Conservation (phyloP, 2,329 filamentous ascomycete genomes). For the Fusarium fujikuroi region DNA sequence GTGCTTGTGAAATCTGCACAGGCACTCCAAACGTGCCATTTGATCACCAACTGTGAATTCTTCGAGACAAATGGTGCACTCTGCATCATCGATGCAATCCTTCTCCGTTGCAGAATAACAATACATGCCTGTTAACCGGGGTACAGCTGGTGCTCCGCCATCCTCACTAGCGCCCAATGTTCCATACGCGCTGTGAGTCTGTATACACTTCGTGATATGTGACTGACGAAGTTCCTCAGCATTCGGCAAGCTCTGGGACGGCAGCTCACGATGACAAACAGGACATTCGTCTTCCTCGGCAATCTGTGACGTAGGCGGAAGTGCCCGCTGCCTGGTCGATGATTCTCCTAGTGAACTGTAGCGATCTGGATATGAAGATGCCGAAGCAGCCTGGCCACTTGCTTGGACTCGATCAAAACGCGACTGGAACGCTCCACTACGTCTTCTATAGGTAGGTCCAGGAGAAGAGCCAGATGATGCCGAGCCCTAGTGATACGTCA, state of each 20-base stretch:
- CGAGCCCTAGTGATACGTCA: slow-evolving; percentile 23
- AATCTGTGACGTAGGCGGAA: slow-evolving; percentile 61
- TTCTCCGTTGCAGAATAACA: slow-evolving; percentile 73
- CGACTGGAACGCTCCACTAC: slow-evolving; percentile 48
- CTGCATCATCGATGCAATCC: slow-evolving; percentile 73
- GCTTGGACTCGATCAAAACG: slow-evolving; percentile 55
- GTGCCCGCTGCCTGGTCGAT: slow-evolving; percentile 52
- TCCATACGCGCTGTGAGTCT: slow-evolving; percentile 62
- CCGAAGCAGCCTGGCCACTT: slow-evolving; percentile 48
- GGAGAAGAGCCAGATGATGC: slow-evolving; percentile 38
- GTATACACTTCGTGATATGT: slow-evolving; percentile 69
- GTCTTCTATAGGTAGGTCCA: slow-evolving; percentile 44
- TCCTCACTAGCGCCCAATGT: slow-evolving; percentile 45
- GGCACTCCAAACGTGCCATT: slow-evolving; percentile 74
- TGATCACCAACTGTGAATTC: slow-evolving; percentile 70
- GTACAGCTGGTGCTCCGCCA: slow-evolving; percentile 46
- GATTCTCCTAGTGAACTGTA: slow-evolving; percentile 48
- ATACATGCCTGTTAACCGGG: slow-evolving; percentile 69
- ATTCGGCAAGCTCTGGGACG: slow-evolving; percentile 64
- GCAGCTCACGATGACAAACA: slow-evolving; percentile 78
- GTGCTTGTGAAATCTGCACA: slow-evolving; percentile 70
- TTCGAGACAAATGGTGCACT: slow-evolving; percentile 75
- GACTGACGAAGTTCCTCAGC: slow-evolving; percentile 65
- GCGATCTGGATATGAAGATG: slow-evolving; percentile 48
- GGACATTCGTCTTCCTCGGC: slow-evolving; percentile 83